These are phyloP conservation scores for Suillus decipiens DNA, from an alignment of 768 basidiomycete genomes.

Conservation along the genomic window DNA sequence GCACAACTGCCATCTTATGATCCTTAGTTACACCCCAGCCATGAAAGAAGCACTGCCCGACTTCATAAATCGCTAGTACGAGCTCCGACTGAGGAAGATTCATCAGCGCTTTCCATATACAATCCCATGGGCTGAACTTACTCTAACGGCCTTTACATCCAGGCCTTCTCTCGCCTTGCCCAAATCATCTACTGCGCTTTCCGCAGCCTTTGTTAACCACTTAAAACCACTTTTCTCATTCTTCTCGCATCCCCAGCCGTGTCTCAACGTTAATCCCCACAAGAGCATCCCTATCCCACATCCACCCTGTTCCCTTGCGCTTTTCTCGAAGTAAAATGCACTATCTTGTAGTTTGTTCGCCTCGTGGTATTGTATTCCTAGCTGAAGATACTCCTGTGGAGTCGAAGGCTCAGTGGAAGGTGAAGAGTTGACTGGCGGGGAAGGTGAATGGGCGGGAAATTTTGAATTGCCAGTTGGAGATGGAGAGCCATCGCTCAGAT, in stretches of 20 bases:
- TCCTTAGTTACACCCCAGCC: slow-evolving; percentile 90
- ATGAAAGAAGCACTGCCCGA: slow-evolving; percentile 90
- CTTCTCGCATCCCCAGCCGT: slow-evolving; percentile 87
- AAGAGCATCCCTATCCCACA: slow-evolving; percentile 91
- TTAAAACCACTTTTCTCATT: slow-evolving; percentile 79
- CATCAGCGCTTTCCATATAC: background rate
- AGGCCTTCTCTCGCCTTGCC: slow-evolving; percentile 59
- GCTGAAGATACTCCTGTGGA: slow-evolving; percentile 69
- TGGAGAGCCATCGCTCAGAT: slow-evolving; percentile 46
- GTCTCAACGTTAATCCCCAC: slow-evolving; percentile 84
- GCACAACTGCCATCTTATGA: slow-evolving; percentile 85
- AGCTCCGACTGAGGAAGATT: slow-evolving; percentile 60
- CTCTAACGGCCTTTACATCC: slow-evolving; percentile 57
- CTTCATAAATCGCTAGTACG: slow-evolving; percentile 87
- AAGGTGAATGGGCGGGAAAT: slow-evolving; percentile 13
- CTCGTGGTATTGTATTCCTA: slow-evolving; percentile 80
- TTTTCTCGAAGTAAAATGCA: slow-evolving; percentile 73
- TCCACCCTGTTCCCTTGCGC: slow-evolving; percentile 72
- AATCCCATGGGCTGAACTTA: slow-evolving; percentile 23
- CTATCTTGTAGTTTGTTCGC: slow-evolving; percentile 69
- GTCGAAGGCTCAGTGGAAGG: slow-evolving; percentile 33
- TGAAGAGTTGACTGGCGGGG: slow-evolving; percentile 20
- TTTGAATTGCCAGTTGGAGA: slow-evolving; percentile 41
- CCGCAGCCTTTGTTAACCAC: slow-evolving; percentile 83
- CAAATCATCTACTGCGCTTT: slow-evolving; percentile 74